These are phyloP conservation scores for Talaromyces sp. DNA, from an alignment of 2,329 filamentous ascomycete species.

Conservation along the genomic window DNA sequence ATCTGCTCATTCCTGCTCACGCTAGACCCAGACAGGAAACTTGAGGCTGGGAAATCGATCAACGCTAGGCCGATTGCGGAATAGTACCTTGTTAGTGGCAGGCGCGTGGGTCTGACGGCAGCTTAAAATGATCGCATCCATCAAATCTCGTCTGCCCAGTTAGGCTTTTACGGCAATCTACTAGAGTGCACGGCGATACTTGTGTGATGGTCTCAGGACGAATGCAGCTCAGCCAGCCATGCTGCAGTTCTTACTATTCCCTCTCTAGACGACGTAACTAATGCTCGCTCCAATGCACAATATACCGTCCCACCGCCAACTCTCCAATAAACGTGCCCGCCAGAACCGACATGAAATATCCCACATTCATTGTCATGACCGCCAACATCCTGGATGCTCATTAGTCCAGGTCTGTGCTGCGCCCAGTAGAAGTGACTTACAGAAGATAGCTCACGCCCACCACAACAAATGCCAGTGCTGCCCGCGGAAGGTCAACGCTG, in stretches of 20 bases:
- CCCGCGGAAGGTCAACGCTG: slow-evolving; percentile 72
- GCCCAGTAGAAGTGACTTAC: slow-evolving; percentile 54
- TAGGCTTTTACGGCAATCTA: too few species aligned
- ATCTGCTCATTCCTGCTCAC: slow-evolving; percentile 34
- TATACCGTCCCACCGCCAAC: slow-evolving; percentile 71
- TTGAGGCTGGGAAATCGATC: not conserved
- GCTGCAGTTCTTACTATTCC: not conserved
- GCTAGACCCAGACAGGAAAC: slow-evolving; percentile 1
- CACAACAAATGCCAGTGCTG: slow-evolving; percentile 66
- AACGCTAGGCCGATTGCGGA: not conserved
- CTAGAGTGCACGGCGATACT: too few species aligned
- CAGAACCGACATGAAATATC: slow-evolving; percentile 78
- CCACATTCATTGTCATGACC: slow-evolving; percentile 85
- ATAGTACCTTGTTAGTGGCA: not conserved
- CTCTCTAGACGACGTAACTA: slow-evolving; percentile 21
- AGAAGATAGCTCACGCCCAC: slow-evolving; percentile 79
- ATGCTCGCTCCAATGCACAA: slow-evolving; percentile 49
- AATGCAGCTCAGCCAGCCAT: not conserved
- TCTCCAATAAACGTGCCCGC: slow-evolving; percentile 82
- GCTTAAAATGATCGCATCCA: slow-evolving; percentile 4
- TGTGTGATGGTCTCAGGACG: too few species aligned
- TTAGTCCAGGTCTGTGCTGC: not conserved
- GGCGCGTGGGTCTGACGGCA: not conserved
- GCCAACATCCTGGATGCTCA: slow-evolving; percentile 70
- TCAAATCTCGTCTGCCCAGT: not conserved